These are phyloP conservation scores for Candida ulmi DNA, from an alignment of 805 yeast species.

Conservation along the genomic window DNA sequence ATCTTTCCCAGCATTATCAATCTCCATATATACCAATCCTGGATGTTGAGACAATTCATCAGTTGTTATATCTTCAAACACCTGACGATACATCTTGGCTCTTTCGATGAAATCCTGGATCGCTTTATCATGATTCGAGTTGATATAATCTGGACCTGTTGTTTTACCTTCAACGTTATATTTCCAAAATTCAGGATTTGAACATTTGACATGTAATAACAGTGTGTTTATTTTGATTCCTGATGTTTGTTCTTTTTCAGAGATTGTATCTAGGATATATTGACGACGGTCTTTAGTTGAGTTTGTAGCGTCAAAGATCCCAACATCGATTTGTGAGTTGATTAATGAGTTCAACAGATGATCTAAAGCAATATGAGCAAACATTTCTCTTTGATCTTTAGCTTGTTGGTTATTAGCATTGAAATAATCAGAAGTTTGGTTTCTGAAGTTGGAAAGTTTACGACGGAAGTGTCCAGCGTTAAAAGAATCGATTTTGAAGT, in stretches of 20 bases:
- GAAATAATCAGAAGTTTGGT: constrained; percentile 34
- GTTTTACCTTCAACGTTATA: constrained; percentile 65
- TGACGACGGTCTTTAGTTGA: constrained; percentile 40
- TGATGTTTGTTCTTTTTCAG: constrained; percentile 17
- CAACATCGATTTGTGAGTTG: constrained; percentile 41
- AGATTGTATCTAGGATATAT: constrained; percentile 14
- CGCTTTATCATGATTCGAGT: constrained; percentile 45
- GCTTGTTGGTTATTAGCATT: constrained; percentile 39
- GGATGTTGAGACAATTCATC: constrained; percentile 24
- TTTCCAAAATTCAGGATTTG: constrained; percentile 43
- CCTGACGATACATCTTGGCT: constrained; percentile 42
- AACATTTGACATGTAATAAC: constrained; percentile 55
- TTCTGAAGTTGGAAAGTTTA: constrained; percentile 29
- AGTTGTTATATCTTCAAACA: constrained; percentile 31
- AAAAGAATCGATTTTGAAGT: constrained; percentile 41
- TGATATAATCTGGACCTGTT: constrained; percentile 52
- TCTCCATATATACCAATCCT: constrained; percentile 11
- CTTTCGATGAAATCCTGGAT: constrained; percentile 56
- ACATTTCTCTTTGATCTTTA: constrained; percentile 39
- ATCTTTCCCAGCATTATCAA: constrained; percentile 18
- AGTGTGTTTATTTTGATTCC: constrained; percentile 39
- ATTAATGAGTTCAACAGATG: constrained; percentile 38
- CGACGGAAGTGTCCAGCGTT: constrained; percentile 74
- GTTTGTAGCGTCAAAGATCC: constrained; percentile 58
- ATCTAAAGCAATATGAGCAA: constrained; percentile 47